Base-by-base conservation (phyloP, 2,329 filamentous ascomycete species). In the Cadophora gregata region DNA sequence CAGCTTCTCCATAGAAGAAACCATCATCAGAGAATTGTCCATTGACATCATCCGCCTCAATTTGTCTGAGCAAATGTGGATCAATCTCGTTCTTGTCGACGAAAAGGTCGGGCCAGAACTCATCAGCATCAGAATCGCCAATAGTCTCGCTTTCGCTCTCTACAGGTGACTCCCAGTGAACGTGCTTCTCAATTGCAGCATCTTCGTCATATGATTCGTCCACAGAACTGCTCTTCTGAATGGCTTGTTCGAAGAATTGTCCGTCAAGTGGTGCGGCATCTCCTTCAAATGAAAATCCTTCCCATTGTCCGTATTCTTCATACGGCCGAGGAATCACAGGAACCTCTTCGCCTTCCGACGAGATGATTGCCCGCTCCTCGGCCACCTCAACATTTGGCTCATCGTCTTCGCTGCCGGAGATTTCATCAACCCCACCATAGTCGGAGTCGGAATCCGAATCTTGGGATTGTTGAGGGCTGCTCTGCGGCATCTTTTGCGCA, bases 361-460 rank as follows among this genome's bases (percentile, higher is more conserved):
- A 80, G 66, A 92, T 82, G 69, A 94, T 92, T 72, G 90, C 87
- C 78, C 88, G 85, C 81, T 93, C 92, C 85, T 96, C 92, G 82
- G 88, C 85, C 83, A 89, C 87, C 75, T 91, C 86, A 64, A 95
- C 87, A 83, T 92, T 87, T 71, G 91, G 87, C 78, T 95, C 90
- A 77, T 95, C 92, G 70, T 93, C 90, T 69, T 94, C 92, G 12
- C 88, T 90, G 73, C 94, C 92, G 72, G 87, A 92, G 68, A 96
- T 90, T 60, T 93, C 87, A 76, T 95, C 91, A 67, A 96, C 90
- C 45, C 84, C 90, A 1, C 88, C 91, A 78, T 93, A 93, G 64
- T 88, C 90, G 62, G 29, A 36, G 27, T 85, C 87, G 74, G 85
- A 87, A 74, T 93, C 91, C 10, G 86, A 85, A 6, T 85, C 86